Conservation (phyloP, 2,329 filamentous ascomycete genomes). For the Venturia carpophila region DNA sequence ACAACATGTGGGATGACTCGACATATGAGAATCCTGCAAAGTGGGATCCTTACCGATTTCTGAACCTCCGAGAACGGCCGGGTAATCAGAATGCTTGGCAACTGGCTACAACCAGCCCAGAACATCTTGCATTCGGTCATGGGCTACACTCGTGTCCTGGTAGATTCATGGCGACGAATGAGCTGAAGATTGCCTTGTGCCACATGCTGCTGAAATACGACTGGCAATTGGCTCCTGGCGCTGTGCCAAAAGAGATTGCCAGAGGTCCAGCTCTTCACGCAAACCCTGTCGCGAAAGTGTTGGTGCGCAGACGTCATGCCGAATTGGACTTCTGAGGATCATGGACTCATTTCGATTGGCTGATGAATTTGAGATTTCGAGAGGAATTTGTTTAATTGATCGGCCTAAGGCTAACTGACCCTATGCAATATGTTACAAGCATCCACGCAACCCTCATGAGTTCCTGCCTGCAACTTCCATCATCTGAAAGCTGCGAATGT, state of each 20-base stretch:
- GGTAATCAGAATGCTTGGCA: background rate
- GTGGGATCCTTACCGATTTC: background rate
- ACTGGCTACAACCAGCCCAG: background rate
- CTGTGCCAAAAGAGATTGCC: background rate
- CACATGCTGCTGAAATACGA: slow-evolving; percentile 8
- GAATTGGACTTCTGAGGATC: background rate
- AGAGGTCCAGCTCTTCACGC: slow-evolving; percentile 2
- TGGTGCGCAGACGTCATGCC: background rate
- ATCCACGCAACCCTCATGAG: too few relatives aligned
- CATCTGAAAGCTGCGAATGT: too few relatives aligned
- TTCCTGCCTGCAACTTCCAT: too few relatives aligned
- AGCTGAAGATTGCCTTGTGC: background rate
- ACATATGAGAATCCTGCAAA: background rate
- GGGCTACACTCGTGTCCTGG: slow-evolving; percentile 1
- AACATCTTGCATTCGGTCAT: slow-evolving; percentile 3
- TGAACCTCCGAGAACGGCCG: background rate
- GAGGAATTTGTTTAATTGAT: too few relatives aligned
- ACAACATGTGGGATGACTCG: background rate
- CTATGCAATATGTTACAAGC: too few relatives aligned
- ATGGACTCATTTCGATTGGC: background rate
- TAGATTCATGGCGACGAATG: slow-evolving; percentile 1
- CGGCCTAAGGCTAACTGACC: too few relatives aligned
- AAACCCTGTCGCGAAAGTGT: background rate
- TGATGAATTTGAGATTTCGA: too few relatives aligned
- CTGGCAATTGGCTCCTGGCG: slow-evolving; percentile 3